These are phyloP conservation scores for Arachis stenosperma DNA, from an alignment of 306 rosid species.

Conservation along the genomic window DNA sequence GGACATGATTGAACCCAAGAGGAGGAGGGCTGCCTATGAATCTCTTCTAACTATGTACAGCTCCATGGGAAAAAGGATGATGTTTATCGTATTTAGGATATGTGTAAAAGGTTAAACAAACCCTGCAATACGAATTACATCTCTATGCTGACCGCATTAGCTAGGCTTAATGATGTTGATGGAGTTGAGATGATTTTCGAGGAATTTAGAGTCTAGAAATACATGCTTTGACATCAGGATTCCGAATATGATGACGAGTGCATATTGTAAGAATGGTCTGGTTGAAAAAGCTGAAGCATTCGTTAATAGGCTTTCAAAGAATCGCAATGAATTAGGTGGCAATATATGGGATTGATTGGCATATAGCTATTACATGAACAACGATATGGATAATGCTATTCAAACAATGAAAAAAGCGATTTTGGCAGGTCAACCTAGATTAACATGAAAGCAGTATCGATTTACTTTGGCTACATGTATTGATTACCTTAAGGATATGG, in stretches of 20 bases:
- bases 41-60: slow-evolving; percentile 48
- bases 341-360: slow-evolving; percentile 55
- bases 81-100: slow-evolving; percentile 59
- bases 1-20: slow-evolving; percentile 23
- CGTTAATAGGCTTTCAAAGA: slow-evolving; percentile 42
- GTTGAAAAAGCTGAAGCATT: slow-evolving; percentile 58
- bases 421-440: slow-evolving; percentile 37
- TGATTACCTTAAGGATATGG: slow-evolving; percentile 60
- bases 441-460: slow-evolving; percentile 43
- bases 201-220: slow-evolving; percentile 56
- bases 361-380: slow-evolving; percentile 43
- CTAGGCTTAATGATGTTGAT: slow-evolving; percentile 60
- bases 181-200: slow-evolving; percentile 59
- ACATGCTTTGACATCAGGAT: slow-evolving; percentile 49
- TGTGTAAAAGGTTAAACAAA: slow-evolving; percentile 41
- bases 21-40: slow-evolving; percentile 47
- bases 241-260: slow-evolving; percentile 48
- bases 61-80: slow-evolving; percentile 51
- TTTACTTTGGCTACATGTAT: slow-evolving; percentile 51
- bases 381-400: slow-evolving; percentile 54
- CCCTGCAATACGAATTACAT: slow-evolving; percentile 44
- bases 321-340: slow-evolving; percentile 40
- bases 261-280: slow-evolving; percentile 54
- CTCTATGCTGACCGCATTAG: slow-evolving; percentile 49
- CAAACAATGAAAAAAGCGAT: slow-evolving; percentile 54